phyloP scores from a whole-genome alignment of 306 rosid species.

The Cicer cuneatum region DNA sequence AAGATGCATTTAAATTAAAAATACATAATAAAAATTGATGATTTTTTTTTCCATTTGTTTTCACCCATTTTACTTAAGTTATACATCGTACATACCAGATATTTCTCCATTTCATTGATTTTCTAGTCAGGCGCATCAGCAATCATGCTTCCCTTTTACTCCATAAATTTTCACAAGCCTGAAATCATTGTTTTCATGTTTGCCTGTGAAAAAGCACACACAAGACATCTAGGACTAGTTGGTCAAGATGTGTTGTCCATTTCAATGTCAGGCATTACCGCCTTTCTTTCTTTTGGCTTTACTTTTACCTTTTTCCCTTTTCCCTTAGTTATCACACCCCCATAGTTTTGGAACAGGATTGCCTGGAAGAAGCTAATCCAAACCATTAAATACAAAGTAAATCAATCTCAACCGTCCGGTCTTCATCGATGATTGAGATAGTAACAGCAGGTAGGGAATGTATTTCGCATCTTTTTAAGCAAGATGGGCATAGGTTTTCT shows the following conservation, averaged over 20 bases:
- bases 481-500: conserved; percentile 19
- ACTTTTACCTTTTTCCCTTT: not conserved
- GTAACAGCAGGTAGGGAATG: not conserved
- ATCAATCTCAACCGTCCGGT: not conserved
- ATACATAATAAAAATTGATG: not conserved
- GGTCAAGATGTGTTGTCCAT: conserved; percentile 6
- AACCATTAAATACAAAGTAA: not conserved
- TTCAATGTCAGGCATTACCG: not conserved
- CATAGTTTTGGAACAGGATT: not conserved
- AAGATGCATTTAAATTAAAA: no score
- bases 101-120: not conserved
- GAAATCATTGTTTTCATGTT: not conserved
- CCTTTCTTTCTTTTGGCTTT: not conserved
- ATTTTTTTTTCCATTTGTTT: not conserved
- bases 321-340: not conserved
- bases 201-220: not conserved
- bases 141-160: not conserved
- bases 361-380: not conserved
- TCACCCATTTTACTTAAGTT: not conserved
- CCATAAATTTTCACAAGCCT: not conserved
- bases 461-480: not conserved
- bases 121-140: not conserved
- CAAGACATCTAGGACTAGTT: not conserved
- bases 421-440: not conserved
- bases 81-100: not conserved